A percentile compares a stretch with the other conserved stretches of the same genome.
These are phyloP conservation scores for Neurospora sp. DNA, from an alignment of 495 filamentous ascomycete genomes.

Conservation along the genomic window DNA sequence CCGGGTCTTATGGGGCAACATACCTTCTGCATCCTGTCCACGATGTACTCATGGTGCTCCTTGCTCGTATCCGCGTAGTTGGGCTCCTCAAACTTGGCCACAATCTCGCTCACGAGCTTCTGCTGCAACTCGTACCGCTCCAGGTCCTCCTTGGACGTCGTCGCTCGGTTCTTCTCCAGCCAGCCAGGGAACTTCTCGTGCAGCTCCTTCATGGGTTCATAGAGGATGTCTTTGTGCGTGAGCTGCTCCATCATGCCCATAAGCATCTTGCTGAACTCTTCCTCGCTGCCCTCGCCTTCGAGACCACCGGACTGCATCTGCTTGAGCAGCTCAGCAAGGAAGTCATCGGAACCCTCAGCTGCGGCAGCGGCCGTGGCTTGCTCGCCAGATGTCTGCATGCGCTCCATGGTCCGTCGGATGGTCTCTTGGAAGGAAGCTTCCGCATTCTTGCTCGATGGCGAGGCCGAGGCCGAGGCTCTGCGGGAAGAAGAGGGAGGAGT, in stretches of 20 bases:
- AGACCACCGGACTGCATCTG: constrained; percentile 55
- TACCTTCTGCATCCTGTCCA: constrained; percentile 96
- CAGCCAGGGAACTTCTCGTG: constrained; percentile 82
- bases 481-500: background rate
- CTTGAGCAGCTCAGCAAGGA: constrained; percentile 77
- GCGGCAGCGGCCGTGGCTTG: constrained; percentile 71
- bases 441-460: constrained; percentile 6
- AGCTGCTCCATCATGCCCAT: constrained; percentile 98
- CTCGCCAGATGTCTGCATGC: constrained; percentile 80
- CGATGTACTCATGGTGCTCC: constrained; percentile 80
- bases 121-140: constrained; percentile 75
- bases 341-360: constrained; percentile 61
- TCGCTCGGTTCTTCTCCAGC: constrained; percentile 67
- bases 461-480: constrained; percentile 5
- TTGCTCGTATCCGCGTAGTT: constrained; percentile 72
- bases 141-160: constrained; percentile 56
- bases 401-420: constrained; percentile 83
- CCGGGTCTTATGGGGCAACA: constrained; percentile 12
- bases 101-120: constrained; percentile 73
- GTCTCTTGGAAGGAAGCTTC: constrained; percentile 78
- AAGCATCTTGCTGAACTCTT: constrained; percentile 85
- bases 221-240: constrained; percentile 94
- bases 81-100: constrained; percentile 71
- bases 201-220: constrained; percentile 97
- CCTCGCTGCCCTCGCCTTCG: constrained; percentile 58